Evolutionary conservation across 116 monocot species (phyloP).

Genomic region (Iris pallida): DNA sequence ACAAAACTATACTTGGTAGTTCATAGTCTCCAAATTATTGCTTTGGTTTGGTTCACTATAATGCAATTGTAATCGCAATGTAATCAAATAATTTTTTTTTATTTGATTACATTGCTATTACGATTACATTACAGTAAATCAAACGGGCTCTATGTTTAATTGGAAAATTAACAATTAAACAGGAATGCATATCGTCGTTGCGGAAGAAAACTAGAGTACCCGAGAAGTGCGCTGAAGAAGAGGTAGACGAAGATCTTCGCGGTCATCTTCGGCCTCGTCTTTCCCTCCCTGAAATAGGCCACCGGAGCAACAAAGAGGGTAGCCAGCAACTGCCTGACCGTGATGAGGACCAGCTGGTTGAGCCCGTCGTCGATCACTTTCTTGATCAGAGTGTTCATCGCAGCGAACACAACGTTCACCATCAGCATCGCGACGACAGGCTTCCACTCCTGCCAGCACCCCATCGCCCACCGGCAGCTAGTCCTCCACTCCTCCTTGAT

Average conservation of each 20-base stretch:
- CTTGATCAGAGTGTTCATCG: conserved; percentile 51
- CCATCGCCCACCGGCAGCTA: neutral
- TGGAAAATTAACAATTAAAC: no score
- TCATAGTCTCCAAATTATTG: no score
- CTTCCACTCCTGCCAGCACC: conserved; percentile 35
- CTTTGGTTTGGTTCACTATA: no score
- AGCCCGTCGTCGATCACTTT: conserved; percentile 56
- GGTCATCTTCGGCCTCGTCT: conserved; percentile 55
- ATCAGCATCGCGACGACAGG: conserved; percentile 40
- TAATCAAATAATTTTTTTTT: no score
- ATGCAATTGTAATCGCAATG: no score
- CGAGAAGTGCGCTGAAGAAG: conserved; percentile 16
- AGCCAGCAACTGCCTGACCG: conserved; percentile 61
- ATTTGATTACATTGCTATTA: no score
- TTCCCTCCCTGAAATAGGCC: conserved; percentile 65
- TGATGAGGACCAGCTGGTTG: conserved; percentile 53
- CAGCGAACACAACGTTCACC: conserved; percentile 34
- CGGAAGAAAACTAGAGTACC: neutral
- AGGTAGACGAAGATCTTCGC: conserved; percentile 21
- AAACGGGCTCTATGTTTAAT: no score
- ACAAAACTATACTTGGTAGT: no score
- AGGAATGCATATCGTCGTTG: no score
- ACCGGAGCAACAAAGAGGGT: conserved; percentile 64
- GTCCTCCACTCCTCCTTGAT: no score
- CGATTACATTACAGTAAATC: no score